phyloP scores from a whole-genome alignment of 2,329 filamentous ascomycete genomes.

The Sporothrix schenckii region DNA sequence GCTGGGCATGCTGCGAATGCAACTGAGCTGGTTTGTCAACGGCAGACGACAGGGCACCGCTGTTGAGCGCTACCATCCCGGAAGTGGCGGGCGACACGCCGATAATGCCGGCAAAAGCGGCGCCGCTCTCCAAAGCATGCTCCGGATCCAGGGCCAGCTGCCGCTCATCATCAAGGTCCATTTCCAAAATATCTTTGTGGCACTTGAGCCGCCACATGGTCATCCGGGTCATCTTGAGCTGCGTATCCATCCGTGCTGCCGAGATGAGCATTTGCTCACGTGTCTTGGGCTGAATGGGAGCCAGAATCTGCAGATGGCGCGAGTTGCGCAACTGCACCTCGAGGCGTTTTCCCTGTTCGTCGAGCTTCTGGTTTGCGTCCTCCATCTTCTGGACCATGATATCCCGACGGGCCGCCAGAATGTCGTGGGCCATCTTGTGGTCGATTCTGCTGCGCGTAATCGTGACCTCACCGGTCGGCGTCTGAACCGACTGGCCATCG shows the following conservation, averaged over 20 bases:
- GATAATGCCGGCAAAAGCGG: constrained; percentile 34
- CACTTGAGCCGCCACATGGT: constrained; percentile 92
- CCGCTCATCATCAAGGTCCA: constrained; percentile 82
- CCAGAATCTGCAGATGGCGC: constrained; percentile 82
- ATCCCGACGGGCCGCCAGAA: constrained; percentile 77
- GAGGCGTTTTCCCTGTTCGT: constrained; percentile 71
- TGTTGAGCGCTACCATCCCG: constrained; percentile 18
- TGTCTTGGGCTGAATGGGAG: constrained; percentile 88
- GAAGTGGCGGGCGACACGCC: constrained; percentile 16
- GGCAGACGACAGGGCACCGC: constrained; percentile 1
- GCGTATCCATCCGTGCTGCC: constrained; percentile 80
- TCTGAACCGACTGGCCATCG: constrained; percentile 61
- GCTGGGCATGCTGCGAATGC: constrained; percentile 30
- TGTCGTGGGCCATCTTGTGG: constrained; percentile 81
- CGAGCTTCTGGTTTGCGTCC: constrained; percentile 79
- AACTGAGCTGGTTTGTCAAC: neutral
- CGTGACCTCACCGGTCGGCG: constrained; percentile 71
- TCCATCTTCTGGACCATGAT: constrained; percentile 82
- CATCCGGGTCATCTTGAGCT: constrained; percentile 90
- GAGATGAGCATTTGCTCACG: constrained; percentile 83
- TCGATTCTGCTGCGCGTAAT: constrained; percentile 75
- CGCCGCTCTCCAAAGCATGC: constrained; percentile 36
- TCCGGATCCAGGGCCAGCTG: constrained; percentile 45
- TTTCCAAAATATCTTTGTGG: constrained; percentile 81
- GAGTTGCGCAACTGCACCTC: constrained; percentile 86